Conservation (phyloP, 208 protist genomes). For the Sergeia podlipaevii region DNA sequence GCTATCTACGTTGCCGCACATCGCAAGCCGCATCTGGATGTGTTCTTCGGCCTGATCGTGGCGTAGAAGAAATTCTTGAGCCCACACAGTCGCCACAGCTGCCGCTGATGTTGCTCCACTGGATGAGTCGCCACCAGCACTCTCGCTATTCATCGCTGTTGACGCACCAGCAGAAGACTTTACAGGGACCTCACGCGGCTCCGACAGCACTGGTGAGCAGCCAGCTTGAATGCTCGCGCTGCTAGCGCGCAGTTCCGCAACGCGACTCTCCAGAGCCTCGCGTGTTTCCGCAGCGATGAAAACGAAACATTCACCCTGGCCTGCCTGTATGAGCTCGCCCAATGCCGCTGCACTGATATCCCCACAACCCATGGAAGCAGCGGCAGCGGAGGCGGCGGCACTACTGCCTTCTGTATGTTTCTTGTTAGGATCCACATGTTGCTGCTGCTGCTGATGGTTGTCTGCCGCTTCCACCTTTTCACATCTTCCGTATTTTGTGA, state of each 20-base stretch:
- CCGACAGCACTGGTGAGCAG: conserved; percentile 33
- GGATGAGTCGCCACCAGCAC: not conserved
- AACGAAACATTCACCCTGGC: conserved; percentile 73
- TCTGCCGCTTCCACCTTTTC: not conserved
- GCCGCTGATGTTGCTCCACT: not conserved
- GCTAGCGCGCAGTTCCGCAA: conserved; percentile 22
- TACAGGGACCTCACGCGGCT: conserved; percentile 44
- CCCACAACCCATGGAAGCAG: conserved; percentile 9
- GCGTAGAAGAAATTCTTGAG: conserved; percentile 76
- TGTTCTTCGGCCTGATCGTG: conserved; percentile 51
- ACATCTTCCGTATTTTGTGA: conserved; percentile 11
- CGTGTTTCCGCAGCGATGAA: conserved; percentile 26
- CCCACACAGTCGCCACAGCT: conserved; percentile 19
- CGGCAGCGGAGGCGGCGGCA: not conserved
- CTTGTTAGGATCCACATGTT: not conserved
- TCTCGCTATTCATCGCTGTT: conserved; percentile 4
- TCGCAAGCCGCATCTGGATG: conserved; percentile 84
- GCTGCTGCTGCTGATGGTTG: not conserved
- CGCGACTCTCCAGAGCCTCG: conserved; percentile 24
- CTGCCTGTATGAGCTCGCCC: conserved; percentile 25
- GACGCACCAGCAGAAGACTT: not conserved
- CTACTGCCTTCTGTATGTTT: not conserved
- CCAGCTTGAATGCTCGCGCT: conserved; percentile 22
- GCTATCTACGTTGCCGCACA: conserved; percentile 94
- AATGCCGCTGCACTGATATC: conserved; percentile 43